These are phyloP conservation scores for Avena sativa DNA, from an alignment of 176 grass and related monocot genomes.

Conservation along the genomic window DNA sequence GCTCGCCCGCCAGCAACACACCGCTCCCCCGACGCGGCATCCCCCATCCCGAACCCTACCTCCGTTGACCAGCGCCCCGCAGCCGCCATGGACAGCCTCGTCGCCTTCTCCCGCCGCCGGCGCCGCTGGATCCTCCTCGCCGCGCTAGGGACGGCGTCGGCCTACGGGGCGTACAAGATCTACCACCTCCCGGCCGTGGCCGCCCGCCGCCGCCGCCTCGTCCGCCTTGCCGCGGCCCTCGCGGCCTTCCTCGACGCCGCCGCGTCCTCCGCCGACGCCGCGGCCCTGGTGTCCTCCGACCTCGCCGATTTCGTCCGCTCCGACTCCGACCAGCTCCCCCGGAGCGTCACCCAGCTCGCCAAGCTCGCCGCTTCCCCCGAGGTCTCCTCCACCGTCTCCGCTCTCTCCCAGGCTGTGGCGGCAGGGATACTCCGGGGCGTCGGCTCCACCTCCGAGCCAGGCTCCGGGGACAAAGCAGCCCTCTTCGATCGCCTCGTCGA, in stretches of 20 bases:
- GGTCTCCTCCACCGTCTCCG: slow-evolving; percentile 60
- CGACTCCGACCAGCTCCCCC: slow-evolving; percentile 73
- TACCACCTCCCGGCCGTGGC: slow-evolving; percentile 82
- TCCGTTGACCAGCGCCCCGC: background rate
- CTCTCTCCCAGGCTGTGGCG: slow-evolving; percentile 68
- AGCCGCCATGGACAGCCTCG: slow-evolving; percentile 49
- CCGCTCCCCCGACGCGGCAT: background rate
- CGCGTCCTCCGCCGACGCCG: slow-evolving; percentile 64
- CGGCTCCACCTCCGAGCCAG: slow-evolving; percentile 29
- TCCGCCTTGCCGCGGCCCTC: slow-evolving; percentile 55
- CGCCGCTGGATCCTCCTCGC: slow-evolving; percentile 62
- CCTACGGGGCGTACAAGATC: slow-evolving; percentile 75
- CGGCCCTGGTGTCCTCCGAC: slow-evolving; percentile 71
- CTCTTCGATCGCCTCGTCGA: slow-evolving; percentile 77
- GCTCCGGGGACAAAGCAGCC: background rate
- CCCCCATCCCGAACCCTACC: slow-evolving; percentile 33
- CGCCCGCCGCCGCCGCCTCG: slow-evolving; percentile 57
- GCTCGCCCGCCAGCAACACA: background rate
- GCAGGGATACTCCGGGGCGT: slow-evolving; percentile 53
- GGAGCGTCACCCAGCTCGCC: slow-evolving; percentile 74
- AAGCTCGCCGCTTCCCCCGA: slow-evolving; percentile 78
- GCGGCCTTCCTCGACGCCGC: slow-evolving; percentile 66
- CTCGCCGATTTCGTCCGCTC: slow-evolving; percentile 74
- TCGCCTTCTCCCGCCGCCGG: slow-evolving; percentile 56
- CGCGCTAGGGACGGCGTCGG: slow-evolving; percentile 40